phyloP scores from a whole-genome alignment of 345 rosid species.

The Litchi chinensis region DNA sequence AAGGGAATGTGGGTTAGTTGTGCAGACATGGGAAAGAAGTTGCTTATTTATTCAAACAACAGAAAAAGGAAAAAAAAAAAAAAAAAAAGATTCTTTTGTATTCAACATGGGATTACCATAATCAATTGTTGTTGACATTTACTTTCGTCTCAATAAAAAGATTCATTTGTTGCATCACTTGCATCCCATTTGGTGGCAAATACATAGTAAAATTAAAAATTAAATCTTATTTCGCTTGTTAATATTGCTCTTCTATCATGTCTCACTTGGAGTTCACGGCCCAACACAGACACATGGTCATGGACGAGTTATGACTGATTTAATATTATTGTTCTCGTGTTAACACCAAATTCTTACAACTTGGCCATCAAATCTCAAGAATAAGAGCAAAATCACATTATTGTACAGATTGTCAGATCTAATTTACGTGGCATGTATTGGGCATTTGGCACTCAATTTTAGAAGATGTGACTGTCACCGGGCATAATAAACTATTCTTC shows the following conservation, averaged over 20 bases:
- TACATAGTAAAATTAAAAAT: not conserved
- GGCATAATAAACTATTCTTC: no score
- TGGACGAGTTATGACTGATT: no score
- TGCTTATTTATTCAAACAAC: conserved; percentile 20
- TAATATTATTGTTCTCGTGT: no score
- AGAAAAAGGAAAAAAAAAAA: not conserved
- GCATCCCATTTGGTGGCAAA: conserved; percentile 4
- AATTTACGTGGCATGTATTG: no score
- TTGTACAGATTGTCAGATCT: no score
- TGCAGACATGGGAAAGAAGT: conserved; percentile 29
- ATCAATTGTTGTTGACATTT: conserved; percentile 30
- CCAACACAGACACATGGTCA: no score
- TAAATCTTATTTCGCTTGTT: not conserved
- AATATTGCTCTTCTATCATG: not conserved
- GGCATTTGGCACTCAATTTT: no score
- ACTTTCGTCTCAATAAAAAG: conserved; percentile 45
- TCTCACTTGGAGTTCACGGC: no score
- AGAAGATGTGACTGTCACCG: no score
- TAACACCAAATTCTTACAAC: no score
- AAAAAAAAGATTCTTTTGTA: conserved; percentile 52
- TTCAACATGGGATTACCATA: conserved; percentile 32
- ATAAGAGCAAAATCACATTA: no score
- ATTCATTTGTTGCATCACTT: conserved; percentile 33
- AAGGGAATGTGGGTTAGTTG: conserved; percentile 32
- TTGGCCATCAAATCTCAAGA: no score